A percentile compares a stretch with the other conserved stretches of the same genome.
Evolutionary conservation across 305 asterid species (phyloP).

Genomic region (Solanum hybrid): DNA sequence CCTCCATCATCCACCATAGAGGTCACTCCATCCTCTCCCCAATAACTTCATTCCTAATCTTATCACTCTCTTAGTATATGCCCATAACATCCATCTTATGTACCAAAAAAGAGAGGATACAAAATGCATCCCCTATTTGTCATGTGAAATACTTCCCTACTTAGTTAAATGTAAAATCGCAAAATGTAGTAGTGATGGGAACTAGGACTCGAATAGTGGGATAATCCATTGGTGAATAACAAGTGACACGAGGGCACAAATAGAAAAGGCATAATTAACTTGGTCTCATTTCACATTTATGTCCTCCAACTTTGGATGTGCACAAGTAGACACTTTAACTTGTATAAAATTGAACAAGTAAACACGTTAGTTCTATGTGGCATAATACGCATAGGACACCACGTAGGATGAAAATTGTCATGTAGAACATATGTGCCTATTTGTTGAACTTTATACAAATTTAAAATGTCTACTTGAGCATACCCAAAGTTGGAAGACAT

Average conservation of each 20-base stretch:
- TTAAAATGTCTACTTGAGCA: neutral
- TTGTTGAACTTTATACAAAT: too few species aligned
- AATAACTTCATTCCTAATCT: neutral
- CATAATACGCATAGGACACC: neutral
- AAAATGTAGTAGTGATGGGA: neutral
- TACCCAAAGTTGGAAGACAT: neutral
- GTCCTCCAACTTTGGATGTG: neutral
- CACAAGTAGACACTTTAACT: too few species aligned
- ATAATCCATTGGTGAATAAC: neutral
- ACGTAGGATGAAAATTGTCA: neutral
- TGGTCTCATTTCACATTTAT: neutral
- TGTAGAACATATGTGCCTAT: neutral
- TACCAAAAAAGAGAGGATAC: neutral
- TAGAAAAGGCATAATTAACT: neutral
- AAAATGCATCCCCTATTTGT: neutral
- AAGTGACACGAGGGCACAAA: neutral
- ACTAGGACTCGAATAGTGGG: neutral
- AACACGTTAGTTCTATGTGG: neutral
- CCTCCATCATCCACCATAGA: neutral
- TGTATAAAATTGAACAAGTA: neutral
- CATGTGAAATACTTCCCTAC: neutral
- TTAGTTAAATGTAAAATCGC: neutral
- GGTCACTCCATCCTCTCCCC: neutral
- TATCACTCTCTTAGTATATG: neutral
- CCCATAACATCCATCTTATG: neutral